A percentile compares a stretch with the other conserved stretches of the same genome.
Conservation (phyloP, 768 basidiomycete genomes). For the Daedaleopsis nitida region DNA sequence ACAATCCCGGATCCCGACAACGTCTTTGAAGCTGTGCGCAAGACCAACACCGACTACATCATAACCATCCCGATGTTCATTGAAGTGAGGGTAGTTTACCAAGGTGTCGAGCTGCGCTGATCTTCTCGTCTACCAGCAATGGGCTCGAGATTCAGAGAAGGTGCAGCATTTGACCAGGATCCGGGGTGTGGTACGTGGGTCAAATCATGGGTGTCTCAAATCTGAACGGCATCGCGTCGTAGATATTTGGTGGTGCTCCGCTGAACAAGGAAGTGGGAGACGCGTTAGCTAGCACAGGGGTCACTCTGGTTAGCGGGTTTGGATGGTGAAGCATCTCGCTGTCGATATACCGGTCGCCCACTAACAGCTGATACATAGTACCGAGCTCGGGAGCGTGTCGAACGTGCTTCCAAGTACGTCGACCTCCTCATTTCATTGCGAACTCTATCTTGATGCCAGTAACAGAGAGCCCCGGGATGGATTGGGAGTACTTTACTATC, state of each 20-base stretch:
- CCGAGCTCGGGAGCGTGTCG: background rate
- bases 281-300: slow-evolving; percentile 33
- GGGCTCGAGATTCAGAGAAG: background rate
- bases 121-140: background rate
- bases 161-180: background rate
- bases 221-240: background rate
- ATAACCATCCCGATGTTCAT: slow-evolving; percentile 29
- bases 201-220: background rate
- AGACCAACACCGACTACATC: slow-evolving; percentile 16
- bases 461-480: slow-evolving; percentile 4
- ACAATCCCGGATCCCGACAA: slow-evolving; percentile 26
- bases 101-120: background rate
- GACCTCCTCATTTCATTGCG: background rate
- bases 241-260: slow-evolving; percentile 42
- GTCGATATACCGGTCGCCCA: background rate
- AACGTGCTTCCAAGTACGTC: background rate
- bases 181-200: background rate
- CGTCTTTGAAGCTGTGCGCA: slow-evolving; percentile 14
- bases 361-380: background rate
- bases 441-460: background rate
- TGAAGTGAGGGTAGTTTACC: slow-evolving; percentile 19
- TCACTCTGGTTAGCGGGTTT: slow-evolving; percentile 36
- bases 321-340: slow-evolving; percentile 35
- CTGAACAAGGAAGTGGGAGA: slow-evolving; percentile 39
- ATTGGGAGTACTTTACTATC: slow-evolving; percentile 12